Evolutionary conservation across 2,329 filamentous ascomycete genomes (phyloP).

Genomic region (Lojkania enalia): DNA sequence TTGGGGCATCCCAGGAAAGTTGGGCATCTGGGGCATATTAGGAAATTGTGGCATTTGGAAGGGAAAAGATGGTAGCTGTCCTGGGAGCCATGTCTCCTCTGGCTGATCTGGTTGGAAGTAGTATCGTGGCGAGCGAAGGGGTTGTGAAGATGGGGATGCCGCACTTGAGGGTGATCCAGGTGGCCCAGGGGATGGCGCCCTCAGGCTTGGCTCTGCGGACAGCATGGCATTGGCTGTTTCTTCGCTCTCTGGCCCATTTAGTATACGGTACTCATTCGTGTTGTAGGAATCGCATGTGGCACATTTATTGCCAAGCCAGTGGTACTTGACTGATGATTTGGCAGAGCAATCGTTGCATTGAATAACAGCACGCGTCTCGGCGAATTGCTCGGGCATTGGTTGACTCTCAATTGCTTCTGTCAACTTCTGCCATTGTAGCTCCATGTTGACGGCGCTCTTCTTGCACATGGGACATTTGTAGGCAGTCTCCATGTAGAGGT

Average conservation of each 20-base stretch:
- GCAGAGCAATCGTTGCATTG: constrained; percentile 94
- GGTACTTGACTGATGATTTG: constrained; percentile 83
- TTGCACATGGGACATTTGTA: constrained; percentile 98
- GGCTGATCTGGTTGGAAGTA: constrained; percentile 44
- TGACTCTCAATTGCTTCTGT: constrained; percentile 85
- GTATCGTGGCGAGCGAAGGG: constrained; percentile 40
- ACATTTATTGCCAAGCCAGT: constrained; percentile 94
- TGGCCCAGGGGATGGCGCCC: constrained; percentile 10
- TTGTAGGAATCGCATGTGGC: constrained; percentile 61
- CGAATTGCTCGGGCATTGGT: constrained; percentile 87
- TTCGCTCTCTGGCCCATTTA: constrained; percentile 45
- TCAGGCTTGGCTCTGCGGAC: constrained; percentile 30
- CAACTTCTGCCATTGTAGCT: constrained; percentile 86
- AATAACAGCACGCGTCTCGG: constrained; percentile 77
- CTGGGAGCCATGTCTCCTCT: constrained; percentile 43
- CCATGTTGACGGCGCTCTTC: constrained; percentile 97
- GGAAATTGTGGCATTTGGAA: constrained; percentile 44
- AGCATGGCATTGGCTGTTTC: constrained; percentile 36
- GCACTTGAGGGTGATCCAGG: constrained; percentile 35
- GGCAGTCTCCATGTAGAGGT: constrained; percentile 82
- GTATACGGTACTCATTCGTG: constrained; percentile 53
- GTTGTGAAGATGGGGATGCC: constrained; percentile 36
- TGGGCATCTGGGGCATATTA: constrained; percentile 32
- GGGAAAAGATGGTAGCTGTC: constrained; percentile 40
- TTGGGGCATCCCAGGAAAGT: constrained; percentile 34